Base-by-base conservation (phyloP, 345 rosid species). In the Eutrema heterophyllum region DNA sequence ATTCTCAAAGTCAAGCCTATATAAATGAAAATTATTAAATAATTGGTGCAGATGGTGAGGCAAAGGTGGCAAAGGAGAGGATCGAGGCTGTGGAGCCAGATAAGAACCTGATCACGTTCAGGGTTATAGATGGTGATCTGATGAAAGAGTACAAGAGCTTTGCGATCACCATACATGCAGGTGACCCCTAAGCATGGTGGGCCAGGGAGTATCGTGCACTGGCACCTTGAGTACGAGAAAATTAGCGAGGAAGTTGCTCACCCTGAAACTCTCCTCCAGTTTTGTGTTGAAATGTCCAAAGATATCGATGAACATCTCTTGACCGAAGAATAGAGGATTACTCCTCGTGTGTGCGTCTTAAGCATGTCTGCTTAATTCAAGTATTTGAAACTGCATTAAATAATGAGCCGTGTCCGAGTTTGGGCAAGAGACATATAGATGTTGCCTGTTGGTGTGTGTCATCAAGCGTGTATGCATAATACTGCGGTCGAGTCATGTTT, bases 191-290 rank as follows among this genome's bases (percentile, higher is more conserved):
- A 38, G 27, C 30, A 27, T 11, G 78, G 26, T 15, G 67, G 33
- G 8, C 2, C 69, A 30, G 60, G 78, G 5, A 74, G 78, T 50
- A 6, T 67, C 9, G 78, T 43, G 39, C 67, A 66, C 11, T 81
- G 74, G 84, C 72, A 48, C n/a, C 24, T 78, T 4, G 81, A 78
- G 29, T 78, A 81, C 11, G 81, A 77, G 81, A 78, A 65, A 74
- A 48, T 21, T 21, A 65, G 9, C 52, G 79, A 78, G 2, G 71
- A 81, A 0, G 66, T 67, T 2, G 70, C 75, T 24, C 80, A 74
- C 27, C 84, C 84, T 13, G 64, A 64, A 7, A 51, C 74, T 3
- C 30, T 78, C 18, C 66, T 78, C 16, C 58, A 70, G 61, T 49
- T 78, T 0, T 13, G 39, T n/a, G 45, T 59, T 9, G 64, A 78